Evolutionary conservation across 2,329 filamentous ascomycete genomes (phyloP).

Genomic region (Volutella citrinella): DNA sequence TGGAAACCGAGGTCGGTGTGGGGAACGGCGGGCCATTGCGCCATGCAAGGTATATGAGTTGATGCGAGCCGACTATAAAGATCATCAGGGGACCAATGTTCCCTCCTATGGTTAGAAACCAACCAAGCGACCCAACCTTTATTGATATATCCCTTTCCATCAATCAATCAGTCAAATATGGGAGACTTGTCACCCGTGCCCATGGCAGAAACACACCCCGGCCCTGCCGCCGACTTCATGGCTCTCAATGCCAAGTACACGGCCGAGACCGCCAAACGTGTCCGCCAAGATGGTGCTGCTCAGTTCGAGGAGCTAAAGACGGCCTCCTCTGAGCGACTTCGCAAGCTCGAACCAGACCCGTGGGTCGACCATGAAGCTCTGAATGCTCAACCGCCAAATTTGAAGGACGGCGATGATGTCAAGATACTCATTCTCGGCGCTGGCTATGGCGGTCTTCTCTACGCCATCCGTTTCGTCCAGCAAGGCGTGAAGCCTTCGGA

Average conservation of each 20-base stretch:
- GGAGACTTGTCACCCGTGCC: too few relatives aligned
- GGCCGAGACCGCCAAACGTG: conserved; percentile 2
- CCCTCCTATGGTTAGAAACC: too few relatives aligned
- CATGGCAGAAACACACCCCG: too few relatives aligned
- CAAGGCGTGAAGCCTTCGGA: conserved; percentile 25
- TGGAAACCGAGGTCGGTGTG: too few relatives aligned
- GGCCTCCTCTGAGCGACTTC: background rate
- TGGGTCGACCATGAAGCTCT: conserved; percentile 2
- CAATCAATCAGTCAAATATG: too few relatives aligned
- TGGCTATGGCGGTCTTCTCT: conserved; percentile 1
- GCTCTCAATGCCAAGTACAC: background rate
- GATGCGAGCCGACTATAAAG: too few relatives aligned
- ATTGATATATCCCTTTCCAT: too few relatives aligned
- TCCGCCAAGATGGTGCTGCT: conserved; percentile 3
- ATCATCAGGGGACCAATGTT: too few relatives aligned
- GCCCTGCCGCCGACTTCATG: too few relatives aligned
- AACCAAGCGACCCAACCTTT: too few relatives aligned
- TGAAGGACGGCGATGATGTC: background rate
- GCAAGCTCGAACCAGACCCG: conserved; percentile 1
- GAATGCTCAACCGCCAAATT: conserved; percentile 1
- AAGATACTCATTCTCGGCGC: conserved; percentile 1
- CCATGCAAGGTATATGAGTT: too few relatives aligned
- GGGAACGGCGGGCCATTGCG: too few relatives aligned
- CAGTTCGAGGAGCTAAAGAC: conserved; percentile 3
- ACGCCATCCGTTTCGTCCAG: conserved; percentile 1